A percentile compares a stretch with the other conserved stretches of the same genome.
These are phyloP conservation scores for Grosmannia serpens DNA, from an alignment of 2,329 filamentous ascomycete genomes.

Conservation along the genomic window DNA sequence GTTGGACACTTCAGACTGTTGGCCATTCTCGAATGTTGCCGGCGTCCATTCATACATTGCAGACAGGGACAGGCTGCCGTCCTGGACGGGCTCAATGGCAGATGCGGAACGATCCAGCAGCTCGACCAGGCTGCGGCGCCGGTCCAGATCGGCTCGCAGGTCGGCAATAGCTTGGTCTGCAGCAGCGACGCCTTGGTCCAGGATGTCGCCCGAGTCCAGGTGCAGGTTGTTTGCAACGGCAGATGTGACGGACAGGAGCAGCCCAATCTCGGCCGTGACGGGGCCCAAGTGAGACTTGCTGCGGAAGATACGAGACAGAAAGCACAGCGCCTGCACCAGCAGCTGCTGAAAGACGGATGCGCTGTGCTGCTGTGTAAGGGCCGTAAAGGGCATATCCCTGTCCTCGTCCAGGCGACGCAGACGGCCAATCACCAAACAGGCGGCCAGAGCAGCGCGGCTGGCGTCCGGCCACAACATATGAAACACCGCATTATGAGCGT, in stretches of 20 bases:
- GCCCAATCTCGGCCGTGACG: constrained; percentile 3
- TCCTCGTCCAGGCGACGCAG: constrained; percentile 4
- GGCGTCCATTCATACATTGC: too few relatives aligned
- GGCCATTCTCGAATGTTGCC: too few relatives aligned
- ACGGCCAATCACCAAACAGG: constrained; percentile 1
- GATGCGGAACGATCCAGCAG: not conserved
- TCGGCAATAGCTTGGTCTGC: not conserved
- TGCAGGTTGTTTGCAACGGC: constrained; percentile 2
- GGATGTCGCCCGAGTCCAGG: not conserved
- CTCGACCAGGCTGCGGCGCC: not conserved
- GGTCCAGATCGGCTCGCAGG: not conserved
- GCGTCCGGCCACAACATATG: constrained; percentile 6
- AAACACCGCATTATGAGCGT: not conserved
- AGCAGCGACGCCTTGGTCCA: constrained; percentile 1
- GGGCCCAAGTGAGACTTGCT: constrained; percentile 5
- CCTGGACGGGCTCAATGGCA: too few relatives aligned
- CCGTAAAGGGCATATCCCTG: constrained; percentile 1
- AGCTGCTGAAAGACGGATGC: constrained; percentile 1
- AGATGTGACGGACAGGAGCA: constrained; percentile 4
- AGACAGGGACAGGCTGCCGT: too few relatives aligned
- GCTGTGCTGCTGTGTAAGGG: constrained; percentile 1
- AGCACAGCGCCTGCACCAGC: not conserved
- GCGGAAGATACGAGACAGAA: not conserved
- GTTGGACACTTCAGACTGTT: too few relatives aligned
- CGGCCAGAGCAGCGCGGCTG: constrained; percentile 3